Evolutionary conservation across 257 asterid genomes (phyloP), one percentile per base, ranked within the genome.

Genomic region (Jaltomata sinuosa): DNA sequence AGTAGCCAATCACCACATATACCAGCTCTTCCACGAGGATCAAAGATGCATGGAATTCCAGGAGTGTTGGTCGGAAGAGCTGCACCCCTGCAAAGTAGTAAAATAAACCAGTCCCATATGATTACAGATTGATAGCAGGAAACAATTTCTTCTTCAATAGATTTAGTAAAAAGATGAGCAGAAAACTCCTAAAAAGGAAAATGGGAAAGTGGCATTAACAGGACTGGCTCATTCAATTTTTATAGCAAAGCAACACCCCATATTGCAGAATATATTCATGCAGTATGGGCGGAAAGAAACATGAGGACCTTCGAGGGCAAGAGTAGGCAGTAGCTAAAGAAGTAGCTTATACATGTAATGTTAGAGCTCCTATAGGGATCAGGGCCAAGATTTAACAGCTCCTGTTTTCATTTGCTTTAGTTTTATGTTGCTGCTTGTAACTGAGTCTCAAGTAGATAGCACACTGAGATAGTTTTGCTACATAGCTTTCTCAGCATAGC

Each of bases 1-100:
- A 92, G 82, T 76, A 96, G 91, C 99, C 98, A 96, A 88, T 96
- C 99, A 84, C 99, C 99, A 68, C 99, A 96, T 71, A 96, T 92
- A 87, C 99, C 99, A 68, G 98, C 97, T 86, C 99, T 91, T 89
- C 99, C 99, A 79, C 34, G 92, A 69, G 99, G 95, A 90, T 96
- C 99, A 81, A 96, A 96, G 86, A 96, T 92, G 94, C 97, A 96
- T 5, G 98, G 97, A 52, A 93, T 72, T 59, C 91, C 90, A 14
- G 99, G 98, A 34, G 97, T 89, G 86, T 94, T 96, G 8, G 94
- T 93, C 19, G 99, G 99, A 83, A 96, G 98, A 85, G 99, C 99
- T 61, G 99, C 98, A 85, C 98, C 99, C 99, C 99, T 96, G 90
- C 82, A 88, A 84, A 65, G 83, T 71, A 45, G 49, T 72, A 79